Base-by-base conservation (phyloP, 1,284 basidiomycete genomes). In the Agaricales sp. region DNA sequence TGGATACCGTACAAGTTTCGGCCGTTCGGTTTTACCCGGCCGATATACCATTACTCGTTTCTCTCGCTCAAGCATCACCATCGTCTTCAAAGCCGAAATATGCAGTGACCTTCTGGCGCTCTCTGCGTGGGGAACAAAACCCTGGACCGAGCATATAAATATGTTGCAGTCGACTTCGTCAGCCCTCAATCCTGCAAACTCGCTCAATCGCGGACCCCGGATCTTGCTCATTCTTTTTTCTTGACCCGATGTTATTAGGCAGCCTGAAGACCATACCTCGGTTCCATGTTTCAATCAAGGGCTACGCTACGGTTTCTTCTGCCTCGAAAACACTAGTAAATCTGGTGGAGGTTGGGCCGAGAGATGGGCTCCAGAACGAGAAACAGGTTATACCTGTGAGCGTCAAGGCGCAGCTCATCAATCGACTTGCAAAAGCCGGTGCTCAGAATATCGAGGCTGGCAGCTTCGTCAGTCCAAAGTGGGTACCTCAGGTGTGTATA, bases 301-400 rank as follows among this genome's bases (percentile, higher is more conserved):
- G 30, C 30, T 35, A 35, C 30, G 30, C 30, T 35, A 35, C 30
- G n/a, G 30, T n/a, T 8, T 8, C 30, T 8, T 35, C 30, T n/a
- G n/a, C n/a, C n/a, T 11, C 11, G 11, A 35, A 35, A 35, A 8
- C 8, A n/a, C 8, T 69, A 4, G 76, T 86, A 43, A 76, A 77
- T 50, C 87, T 97, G 45, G 88, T 98, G 49, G 94, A 97, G 67
- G 92, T 96, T 2, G 89, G 90, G 0, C 89, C 93, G 1, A 74
- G 94, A 19, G 94, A 97, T 65, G 94, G 94, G 0, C 71, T 98
- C 13, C 94, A 97, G 69, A 97, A 97, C 61, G 89, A 97, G 61
- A 82, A 85, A 55, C 72, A 74, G 0, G 68, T 82, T 4, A 82
- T 95, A 2, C 75, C 88, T 2, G 80, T 82, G 0, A 72, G 78